phyloP scores from a whole-genome alignment of 306 rosid genomes.

The Pachyrhizus erosus region DNA sequence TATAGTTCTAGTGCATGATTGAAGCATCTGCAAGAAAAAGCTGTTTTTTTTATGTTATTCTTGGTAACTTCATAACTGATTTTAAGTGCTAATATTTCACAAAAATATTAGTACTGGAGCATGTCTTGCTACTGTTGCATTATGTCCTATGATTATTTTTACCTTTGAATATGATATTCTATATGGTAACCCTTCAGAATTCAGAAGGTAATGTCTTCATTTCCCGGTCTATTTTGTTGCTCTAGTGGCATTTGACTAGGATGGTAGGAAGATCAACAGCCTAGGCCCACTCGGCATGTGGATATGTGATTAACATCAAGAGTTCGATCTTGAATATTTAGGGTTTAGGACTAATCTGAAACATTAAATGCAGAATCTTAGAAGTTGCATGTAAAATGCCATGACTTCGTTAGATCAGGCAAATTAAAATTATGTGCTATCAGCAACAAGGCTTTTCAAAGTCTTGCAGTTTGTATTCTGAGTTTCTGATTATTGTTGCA shows the following conservation, averaged over 20 bases:
- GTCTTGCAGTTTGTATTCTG: neutral
- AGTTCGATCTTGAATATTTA: too few relatives aligned
- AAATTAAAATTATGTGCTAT: constrained; percentile 11
- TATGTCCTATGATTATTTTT: constrained; percentile 5
- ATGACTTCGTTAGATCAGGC: neutral
- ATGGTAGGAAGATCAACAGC: too few relatives aligned
- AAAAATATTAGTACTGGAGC: neutral
- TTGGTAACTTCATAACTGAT: neutral
- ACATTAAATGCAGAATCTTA: neutral
- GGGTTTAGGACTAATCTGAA: too few relatives aligned
- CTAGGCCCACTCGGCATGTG: neutral
- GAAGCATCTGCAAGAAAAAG: constrained; percentile 33
- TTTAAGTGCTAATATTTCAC: neutral
- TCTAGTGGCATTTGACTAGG: too few relatives aligned
- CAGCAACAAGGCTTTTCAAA: neutral
- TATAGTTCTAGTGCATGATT: constrained; percentile 28
- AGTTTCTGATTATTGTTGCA: constrained; percentile 1
- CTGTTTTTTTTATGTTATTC: constrained; percentile 27
- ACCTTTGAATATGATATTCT: constrained; percentile 13
- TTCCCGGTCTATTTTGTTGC: too few relatives aligned
- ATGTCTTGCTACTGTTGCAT: constrained; percentile 19
- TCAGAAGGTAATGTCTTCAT: constrained; percentile 7
- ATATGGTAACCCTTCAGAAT: neutral
- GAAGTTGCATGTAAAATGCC: constrained; percentile 21
- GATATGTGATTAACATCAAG: too few relatives aligned